These are phyloP conservation scores for Lentinus polychrous DNA, from an alignment of 1,284 basidiomycete species.

Conservation along the genomic window DNA sequence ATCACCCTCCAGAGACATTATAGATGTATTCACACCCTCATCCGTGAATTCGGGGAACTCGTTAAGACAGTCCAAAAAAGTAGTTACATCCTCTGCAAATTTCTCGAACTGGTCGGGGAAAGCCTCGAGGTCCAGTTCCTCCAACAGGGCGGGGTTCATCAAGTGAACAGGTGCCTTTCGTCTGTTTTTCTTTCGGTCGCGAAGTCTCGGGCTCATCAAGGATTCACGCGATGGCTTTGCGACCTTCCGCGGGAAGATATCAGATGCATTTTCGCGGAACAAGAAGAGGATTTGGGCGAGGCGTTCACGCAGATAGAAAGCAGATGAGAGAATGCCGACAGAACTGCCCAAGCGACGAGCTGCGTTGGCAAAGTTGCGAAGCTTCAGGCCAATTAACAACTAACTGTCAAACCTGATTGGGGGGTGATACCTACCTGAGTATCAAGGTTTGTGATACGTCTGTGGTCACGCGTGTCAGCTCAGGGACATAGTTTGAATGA, in stretches of 20 bases:
- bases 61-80: constrained; percentile 60
- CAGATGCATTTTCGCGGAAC: constrained; percentile 64
- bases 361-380: constrained; percentile 69
- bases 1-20: constrained; percentile 59
- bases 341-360: constrained; percentile 66
- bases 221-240: constrained; percentile 37
- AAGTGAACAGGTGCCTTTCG: constrained; percentile 31
- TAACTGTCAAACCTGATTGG: constrained; percentile 3
- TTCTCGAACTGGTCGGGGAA: constrained; percentile 56
- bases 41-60: constrained; percentile 73
- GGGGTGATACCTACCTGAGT: constrained; percentile 41
- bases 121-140: constrained; percentile 53
- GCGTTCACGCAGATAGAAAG: constrained; percentile 60
- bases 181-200: constrained; percentile 19
- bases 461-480: constrained; percentile 17
- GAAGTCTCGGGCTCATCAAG: constrained; percentile 28
- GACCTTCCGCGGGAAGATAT: constrained; percentile 61
- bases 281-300: constrained; percentile 58
- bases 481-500: constrained; percentile 5
- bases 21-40: constrained; percentile 62
- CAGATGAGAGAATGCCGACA: constrained; percentile 64
- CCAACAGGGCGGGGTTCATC: constrained; percentile 43
- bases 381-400: constrained; percentile 27
- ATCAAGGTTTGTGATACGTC: constrained; percentile 55
- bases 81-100: constrained; percentile 53